These are phyloP conservation scores for Teunomyces pallodes DNA, from an alignment of 805 yeast genomes.

Conservation along the genomic window DNA sequence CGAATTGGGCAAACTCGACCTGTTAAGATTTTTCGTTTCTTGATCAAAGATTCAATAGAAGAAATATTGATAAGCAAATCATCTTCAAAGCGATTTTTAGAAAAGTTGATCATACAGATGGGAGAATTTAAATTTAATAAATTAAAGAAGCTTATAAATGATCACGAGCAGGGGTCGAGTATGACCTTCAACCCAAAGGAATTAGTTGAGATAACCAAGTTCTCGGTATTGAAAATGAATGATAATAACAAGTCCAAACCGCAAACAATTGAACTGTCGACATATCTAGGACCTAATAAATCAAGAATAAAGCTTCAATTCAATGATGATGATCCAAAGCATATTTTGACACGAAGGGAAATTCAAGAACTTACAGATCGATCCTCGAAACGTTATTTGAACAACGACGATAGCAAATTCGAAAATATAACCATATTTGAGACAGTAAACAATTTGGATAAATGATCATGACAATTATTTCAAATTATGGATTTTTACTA, in stretches of 20 bases:
- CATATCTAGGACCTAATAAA: neutral
- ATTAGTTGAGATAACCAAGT: conserved; percentile 3
- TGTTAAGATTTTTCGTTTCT: conserved; percentile 75
- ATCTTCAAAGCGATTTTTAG: conserved; percentile 74
- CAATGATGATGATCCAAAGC: neutral
- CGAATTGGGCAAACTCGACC: conserved; percentile 89
- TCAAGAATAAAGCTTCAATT: conserved; percentile 4
- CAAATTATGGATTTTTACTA: neutral
- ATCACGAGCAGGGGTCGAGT: conserved; percentile 3
- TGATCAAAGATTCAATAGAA: conserved; percentile 77
- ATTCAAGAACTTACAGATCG: conserved; percentile 51
- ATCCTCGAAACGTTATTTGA: conserved; percentile 38
- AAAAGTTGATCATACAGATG: conserved; percentile 57
- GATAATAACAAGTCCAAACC: conserved; percentile 4
- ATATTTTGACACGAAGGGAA: conserved; percentile 38
- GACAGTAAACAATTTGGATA: conserved; percentile 31
- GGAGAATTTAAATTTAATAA: conserved; percentile 36
- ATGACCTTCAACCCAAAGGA: conserved; percentile 13
- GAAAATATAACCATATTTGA: conserved; percentile 35
- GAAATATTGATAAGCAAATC: conserved; percentile 78
- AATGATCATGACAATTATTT: neutral
- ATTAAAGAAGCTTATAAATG: conserved; percentile 21
- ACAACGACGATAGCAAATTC: conserved; percentile 20
- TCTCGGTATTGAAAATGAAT: neutral
- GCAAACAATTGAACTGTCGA: neutral